A percentile compares a stretch with the other conserved stretches of the same genome.
phyloP scores from a whole-genome alignment of 163 green algal species.

The Prototheca stagnorum region DNA sequence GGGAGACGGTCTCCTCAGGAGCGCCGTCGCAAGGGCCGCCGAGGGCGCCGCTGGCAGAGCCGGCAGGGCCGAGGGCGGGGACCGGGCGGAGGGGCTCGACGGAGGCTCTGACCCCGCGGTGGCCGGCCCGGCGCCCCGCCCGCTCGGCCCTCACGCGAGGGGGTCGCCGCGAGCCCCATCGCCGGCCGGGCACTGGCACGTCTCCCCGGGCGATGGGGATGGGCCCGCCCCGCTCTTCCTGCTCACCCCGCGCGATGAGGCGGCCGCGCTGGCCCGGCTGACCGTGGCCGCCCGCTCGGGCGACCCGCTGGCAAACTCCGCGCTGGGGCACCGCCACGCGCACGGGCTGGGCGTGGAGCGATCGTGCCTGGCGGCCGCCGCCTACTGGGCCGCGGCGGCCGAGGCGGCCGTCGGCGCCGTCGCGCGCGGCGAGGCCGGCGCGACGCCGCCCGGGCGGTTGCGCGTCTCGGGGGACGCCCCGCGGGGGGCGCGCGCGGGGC shows the following conservation, averaged over 20 bases:
- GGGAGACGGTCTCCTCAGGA: too few relatives aligned
- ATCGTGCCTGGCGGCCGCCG: conserved; percentile 48
- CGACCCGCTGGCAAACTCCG: conserved; percentile 47
- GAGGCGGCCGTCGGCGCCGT: conserved; percentile 42
- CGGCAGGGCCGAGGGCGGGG: background rate
- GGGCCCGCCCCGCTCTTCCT: background rate
- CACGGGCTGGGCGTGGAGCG: conserved; percentile 63
- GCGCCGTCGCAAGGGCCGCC: too few relatives aligned
- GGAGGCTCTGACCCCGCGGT: too few relatives aligned
- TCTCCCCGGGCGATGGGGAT: background rate
- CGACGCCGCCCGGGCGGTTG: too few relatives aligned
- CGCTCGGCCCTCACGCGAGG: too few relatives aligned
- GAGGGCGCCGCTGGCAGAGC: background rate
- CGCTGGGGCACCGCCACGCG: conserved; percentile 56
- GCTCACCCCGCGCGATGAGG: conserved; percentile 26
- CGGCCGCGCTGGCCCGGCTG: conserved; percentile 53
- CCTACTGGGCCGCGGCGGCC: conserved; percentile 75
- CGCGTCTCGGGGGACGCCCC: too few relatives aligned
- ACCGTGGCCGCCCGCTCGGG: conserved; percentile 59
- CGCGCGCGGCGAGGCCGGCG: too few relatives aligned
- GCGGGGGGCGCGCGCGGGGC: conserved; percentile 13
- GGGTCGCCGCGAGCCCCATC: too few relatives aligned
- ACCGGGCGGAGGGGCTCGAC: background rate
- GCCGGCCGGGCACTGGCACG: too few relatives aligned
- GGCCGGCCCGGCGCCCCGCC: too few relatives aligned